A percentile compares a stretch with the other conserved stretches of the same genome.
These are phyloP conservation scores for Ceratocystis destructans DNA, from an alignment of 2,329 filamentous ascomycete species.

Conservation along the genomic window DNA sequence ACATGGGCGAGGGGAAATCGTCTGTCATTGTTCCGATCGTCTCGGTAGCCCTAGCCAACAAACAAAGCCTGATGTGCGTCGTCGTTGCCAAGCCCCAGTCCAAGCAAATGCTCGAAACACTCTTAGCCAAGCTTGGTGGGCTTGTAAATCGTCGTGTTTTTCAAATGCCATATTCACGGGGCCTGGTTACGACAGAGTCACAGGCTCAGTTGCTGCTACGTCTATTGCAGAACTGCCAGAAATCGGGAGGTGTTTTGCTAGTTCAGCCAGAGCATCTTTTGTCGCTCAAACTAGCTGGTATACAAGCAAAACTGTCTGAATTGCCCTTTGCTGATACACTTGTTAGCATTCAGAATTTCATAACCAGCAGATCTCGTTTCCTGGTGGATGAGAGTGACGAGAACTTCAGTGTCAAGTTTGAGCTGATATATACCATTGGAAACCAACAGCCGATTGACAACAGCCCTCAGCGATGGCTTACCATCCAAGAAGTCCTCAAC, in stretches of 20 bases:
- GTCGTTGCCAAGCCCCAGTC: constrained; percentile 49
- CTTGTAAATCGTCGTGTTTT: constrained; percentile 41
- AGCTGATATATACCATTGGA: constrained; percentile 51
- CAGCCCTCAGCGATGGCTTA: constrained; percentile 41
- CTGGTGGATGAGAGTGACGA: constrained; percentile 55
- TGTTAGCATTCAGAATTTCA: constrained; percentile 31
- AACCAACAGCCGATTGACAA: constrained; percentile 36
- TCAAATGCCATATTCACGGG: constrained; percentile 47
- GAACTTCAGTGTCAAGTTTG: constrained; percentile 45
- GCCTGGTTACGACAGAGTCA: constrained; percentile 14
- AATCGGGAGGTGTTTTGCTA: constrained; percentile 40
- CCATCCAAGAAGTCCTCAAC: constrained; percentile 40
- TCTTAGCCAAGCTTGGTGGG: constrained; percentile 41
- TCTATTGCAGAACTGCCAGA: constrained; percentile 35
- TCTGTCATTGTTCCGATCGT: constrained; percentile 57
- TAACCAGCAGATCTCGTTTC: constrained; percentile 36
- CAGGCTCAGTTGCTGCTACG: constrained; percentile 26
- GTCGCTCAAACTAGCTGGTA: constrained; percentile 48
- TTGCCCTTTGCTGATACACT: constrained; percentile 22
- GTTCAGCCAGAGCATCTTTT: constrained; percentile 51
- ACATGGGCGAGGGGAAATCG: constrained; percentile 60
- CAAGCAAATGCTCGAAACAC: constrained; percentile 45
- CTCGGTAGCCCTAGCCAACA: constrained; percentile 39
- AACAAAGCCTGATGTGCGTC: constrained; percentile 38
- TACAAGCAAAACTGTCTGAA: constrained; percentile 30